Base-by-base conservation (phyloP, 768 basidiomycete species). In the Leccinum pellstonianum region DNA sequence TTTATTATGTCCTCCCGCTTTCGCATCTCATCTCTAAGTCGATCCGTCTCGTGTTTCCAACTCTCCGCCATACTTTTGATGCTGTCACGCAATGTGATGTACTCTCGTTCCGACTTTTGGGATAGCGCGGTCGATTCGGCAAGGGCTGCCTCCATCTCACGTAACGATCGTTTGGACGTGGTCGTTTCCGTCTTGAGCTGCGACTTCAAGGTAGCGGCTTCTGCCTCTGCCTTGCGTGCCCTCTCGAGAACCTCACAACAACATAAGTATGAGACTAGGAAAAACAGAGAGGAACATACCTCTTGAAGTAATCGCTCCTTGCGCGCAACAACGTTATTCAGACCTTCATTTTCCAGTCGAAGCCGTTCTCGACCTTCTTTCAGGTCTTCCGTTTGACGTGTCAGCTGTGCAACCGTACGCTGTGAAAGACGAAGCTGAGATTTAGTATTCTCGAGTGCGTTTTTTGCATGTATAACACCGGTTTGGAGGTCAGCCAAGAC, bases 251-350 rank as follows among this genome's bases (percentile, higher is more conserved):
- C 86, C 87, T 89, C 54, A 14, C 2, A 43, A 61, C 23, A 31
- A 23, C 5, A 33, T 60, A 23, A 59, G 50, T 52, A 56, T 61
- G 33, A 15, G 43, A 15, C n/a, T 49, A 15, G 7, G 3, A 5
- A 38, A 33, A 53, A 19, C 17, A 25, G 3, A 54, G 50, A 59
- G n/a, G 21, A 21, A 66, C 77, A 58, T 62, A 90, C 90, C 79
- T 95, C 93, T 75, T 95, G 93, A 62, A 93, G 73, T 56, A 94
- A 66, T 62, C 93, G 80, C 75, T 95, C 93, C 71, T 95, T 95
- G 60, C 93, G 80, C 29, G 91, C 84, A 23, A 95, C 89, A 17
- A 94, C 92, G 62, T 92, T 91, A 67, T 93, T 93, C 64, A 95
- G 72, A 3, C 88, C 89, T 69, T 95, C 93, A 66, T 93, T 95